These are phyloP conservation scores for Lumnitzera racemosa DNA, from an alignment of 345 rosid genomes.

Conservation along the genomic window DNA sequence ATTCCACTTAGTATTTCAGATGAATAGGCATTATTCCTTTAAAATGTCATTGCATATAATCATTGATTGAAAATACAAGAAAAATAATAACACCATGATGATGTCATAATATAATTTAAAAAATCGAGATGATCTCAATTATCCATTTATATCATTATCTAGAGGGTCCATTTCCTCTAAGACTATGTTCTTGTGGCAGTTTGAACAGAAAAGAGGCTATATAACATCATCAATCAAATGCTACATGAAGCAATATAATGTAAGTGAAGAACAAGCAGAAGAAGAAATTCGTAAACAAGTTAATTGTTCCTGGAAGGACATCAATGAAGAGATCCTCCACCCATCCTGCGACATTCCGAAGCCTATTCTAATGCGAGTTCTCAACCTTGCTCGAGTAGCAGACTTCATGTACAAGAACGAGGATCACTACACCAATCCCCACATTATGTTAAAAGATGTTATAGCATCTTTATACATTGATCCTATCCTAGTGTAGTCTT, in stretches of 20 bases:
- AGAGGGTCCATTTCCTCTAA: too few species aligned
- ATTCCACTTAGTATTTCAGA: too few species aligned
- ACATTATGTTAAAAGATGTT: not conserved
- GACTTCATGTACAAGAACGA: conserved; percentile 8
- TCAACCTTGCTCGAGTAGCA: conserved; percentile 4
- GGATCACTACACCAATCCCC: conserved; percentile 10
- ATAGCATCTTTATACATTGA: not conserved
- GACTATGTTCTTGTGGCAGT: not conserved
- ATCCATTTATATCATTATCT: not conserved
- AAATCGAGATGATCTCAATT: not conserved
- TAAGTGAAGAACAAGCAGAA: not conserved
- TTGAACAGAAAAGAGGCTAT: conserved; percentile 11
- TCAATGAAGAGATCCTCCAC: conserved; percentile 6
- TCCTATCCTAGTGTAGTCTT: not conserved
- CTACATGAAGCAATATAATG: conserved; percentile 9
- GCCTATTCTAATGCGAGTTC: conserved; percentile 1
- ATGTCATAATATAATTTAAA: too few species aligned
- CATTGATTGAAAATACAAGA: too few species aligned
- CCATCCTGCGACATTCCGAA: not conserved
- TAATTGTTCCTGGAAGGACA: conserved; percentile 7
- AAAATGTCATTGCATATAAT: too few species aligned
- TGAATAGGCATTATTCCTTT: too few species aligned
- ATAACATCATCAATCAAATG: conserved; percentile 8
- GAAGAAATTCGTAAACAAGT: not conserved
- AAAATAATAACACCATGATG: too few species aligned